Conservation (phyloP, 768 basidiomycete species). For the Boletus eberwhitei region DNA sequence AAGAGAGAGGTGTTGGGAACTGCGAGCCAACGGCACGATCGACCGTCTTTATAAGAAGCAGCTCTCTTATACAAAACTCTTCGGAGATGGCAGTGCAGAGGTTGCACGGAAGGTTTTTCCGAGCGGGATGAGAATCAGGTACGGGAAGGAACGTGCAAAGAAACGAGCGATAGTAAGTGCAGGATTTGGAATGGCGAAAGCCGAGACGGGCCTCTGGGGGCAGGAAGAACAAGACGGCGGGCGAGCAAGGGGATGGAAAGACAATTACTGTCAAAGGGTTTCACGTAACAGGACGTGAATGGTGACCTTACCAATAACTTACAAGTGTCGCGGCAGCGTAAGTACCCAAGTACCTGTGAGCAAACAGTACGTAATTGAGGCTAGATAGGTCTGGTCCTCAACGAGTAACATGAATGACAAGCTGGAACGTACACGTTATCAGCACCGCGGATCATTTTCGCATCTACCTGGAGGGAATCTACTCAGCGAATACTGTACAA, state of each 20-base stretch:
- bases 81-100: neutral
- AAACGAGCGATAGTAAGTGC: neutral
- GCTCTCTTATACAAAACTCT: neutral
- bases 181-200: neutral
- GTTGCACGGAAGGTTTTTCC: neutral
- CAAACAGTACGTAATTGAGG: neutral
- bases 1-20: neutral
- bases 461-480: neutral
- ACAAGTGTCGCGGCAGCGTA: neutral
- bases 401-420: neutral
- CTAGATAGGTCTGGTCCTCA: neutral
- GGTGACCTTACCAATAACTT: neutral
- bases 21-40: neutral
- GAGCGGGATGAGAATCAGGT: neutral
- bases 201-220: neutral
- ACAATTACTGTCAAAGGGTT: neutral
- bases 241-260: neutral
- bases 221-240: neutral
- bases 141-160: slow-evolving; percentile 2
- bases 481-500: neutral
- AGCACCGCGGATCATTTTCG: neutral
- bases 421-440: neutral
- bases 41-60: neutral
- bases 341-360: neutral
- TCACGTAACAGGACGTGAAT: neutral